Conservation (phyloP, 148 eudicot genomes). For the Linanthus parryae region DNA sequence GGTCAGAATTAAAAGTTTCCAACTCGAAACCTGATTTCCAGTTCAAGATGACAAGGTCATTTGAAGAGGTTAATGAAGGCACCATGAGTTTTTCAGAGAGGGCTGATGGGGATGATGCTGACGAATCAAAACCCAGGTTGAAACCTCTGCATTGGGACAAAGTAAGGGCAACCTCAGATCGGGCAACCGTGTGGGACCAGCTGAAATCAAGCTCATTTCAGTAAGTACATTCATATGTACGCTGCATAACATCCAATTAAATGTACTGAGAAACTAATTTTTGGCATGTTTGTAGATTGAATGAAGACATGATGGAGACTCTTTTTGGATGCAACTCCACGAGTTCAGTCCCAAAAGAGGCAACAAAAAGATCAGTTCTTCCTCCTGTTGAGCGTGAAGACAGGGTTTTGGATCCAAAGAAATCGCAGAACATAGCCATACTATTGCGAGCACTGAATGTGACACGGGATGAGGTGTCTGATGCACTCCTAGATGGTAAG, state of each 20-base stretch:
- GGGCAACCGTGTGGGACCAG: slow-evolving; percentile 93
- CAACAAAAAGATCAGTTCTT: slow-evolving; percentile 31
- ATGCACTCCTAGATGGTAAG: slow-evolving; percentile 60
- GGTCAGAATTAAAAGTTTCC: slow-evolving; percentile 20
- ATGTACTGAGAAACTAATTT: not conserved
- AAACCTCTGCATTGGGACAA: slow-evolving; percentile 98
- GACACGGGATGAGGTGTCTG: slow-evolving; percentile 57
- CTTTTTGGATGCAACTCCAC: slow-evolving; percentile 47
- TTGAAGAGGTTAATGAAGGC: slow-evolving; percentile 26
- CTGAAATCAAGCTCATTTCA: slow-evolving; percentile 89
- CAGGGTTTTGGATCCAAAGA: slow-evolving; percentile 68
- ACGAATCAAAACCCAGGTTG: slow-evolving; percentile 60
- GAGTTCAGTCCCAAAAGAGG: slow-evolving; percentile 36
- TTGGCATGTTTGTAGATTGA: slow-evolving; percentile 36
- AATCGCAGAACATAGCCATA: slow-evolving; percentile 69
- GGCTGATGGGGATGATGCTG: slow-evolving; percentile 49
- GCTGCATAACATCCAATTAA: too few species aligned
- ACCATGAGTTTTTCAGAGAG: slow-evolving; percentile 34
- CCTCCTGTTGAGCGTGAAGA: slow-evolving; percentile 47
- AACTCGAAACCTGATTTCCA: too few species aligned
- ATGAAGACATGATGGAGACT: slow-evolving; percentile 65
- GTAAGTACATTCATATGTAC: too few species aligned
- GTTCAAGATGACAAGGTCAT: too few species aligned
- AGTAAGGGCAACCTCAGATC: slow-evolving; percentile 78
- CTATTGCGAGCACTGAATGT: slow-evolving; percentile 63